phyloP scores from a whole-genome alignment of 805 yeast genomes.

The Starmerella tilneyi region DNA sequence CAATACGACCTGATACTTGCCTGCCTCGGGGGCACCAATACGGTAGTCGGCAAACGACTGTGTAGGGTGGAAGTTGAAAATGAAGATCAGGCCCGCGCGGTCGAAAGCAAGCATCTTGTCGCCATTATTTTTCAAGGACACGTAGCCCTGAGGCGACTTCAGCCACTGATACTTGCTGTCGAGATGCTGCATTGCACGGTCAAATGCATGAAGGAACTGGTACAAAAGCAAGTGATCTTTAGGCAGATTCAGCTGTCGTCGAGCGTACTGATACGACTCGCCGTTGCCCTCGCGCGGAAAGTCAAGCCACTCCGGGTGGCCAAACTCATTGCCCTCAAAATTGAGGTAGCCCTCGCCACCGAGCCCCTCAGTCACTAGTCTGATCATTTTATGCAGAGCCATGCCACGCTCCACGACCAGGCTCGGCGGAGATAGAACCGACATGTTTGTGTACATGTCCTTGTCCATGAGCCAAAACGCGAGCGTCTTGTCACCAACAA shows the following conservation, averaged over 20 bases:
- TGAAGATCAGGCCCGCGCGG: constrained; percentile 70
- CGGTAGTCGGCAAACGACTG: constrained; percentile 77
- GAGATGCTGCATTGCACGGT: constrained; percentile 67
- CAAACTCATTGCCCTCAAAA: constrained; percentile 96
- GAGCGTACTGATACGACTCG: constrained; percentile 84
- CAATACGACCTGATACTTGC: constrained; percentile 62
- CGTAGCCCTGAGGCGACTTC: constrained; percentile 62
- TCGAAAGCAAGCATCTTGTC: constrained; percentile 88
- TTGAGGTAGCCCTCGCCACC: constrained; percentile 96
- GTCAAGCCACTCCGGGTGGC: constrained; percentile 98
- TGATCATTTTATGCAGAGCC: constrained; percentile 80
- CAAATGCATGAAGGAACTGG: constrained; percentile 69
- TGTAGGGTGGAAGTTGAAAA: constrained; percentile 84
- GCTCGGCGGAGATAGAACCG: constrained; percentile 58
- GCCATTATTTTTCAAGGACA: constrained; percentile 75
- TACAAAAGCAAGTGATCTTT: constrained; percentile 74
- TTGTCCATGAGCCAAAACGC: constrained; percentile 99
- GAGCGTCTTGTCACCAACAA: constrained; percentile 91
- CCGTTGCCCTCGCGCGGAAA: constrained; percentile 86
- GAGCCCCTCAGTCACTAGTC: constrained; percentile 75
- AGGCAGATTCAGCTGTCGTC: constrained; percentile 84
- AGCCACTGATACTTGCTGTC: constrained; percentile 69
- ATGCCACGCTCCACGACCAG: constrained; percentile 81
- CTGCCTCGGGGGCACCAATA: constrained; percentile 76
- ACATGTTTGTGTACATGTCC: constrained; percentile 96